These are phyloP conservation scores for Vigna nakashimae DNA, from an alignment of 306 rosid genomes.

Conservation along the genomic window DNA sequence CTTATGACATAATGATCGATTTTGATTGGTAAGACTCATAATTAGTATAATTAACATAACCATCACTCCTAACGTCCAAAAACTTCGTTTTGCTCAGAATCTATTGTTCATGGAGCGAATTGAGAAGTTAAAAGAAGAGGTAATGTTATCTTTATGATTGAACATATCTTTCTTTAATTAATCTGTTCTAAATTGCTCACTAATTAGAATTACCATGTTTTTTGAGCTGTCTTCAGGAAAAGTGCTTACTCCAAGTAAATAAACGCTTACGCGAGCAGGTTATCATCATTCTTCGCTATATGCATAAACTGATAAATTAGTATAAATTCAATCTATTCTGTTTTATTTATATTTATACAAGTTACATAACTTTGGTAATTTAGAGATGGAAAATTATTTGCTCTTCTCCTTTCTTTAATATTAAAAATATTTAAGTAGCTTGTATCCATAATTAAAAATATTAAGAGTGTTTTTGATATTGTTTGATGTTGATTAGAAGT, in stretches of 20 bases:
- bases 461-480: neutral
- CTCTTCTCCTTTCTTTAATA: too few relatives aligned
- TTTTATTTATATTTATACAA: neutral
- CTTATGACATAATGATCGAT: neutral
- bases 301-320: neutral
- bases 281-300: neutral
- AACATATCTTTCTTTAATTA: neutral
- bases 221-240: slow-evolving; percentile 60
- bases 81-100: slow-evolving; percentile 53
- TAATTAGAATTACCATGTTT: neutral
- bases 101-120: slow-evolving; percentile 69
- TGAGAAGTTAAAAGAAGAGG: slow-evolving; percentile 74
- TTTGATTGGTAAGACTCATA: neutral
- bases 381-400: too few relatives aligned
- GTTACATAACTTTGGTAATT: too few relatives aligned
- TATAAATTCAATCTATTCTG: neutral
- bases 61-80: slow-evolving; percentile 32
- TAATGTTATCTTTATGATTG: slow-evolving; percentile 35
- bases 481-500: neutral
- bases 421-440: too few relatives aligned
- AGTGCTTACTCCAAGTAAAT: slow-evolving; percentile 61
- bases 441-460: neutral
- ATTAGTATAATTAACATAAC: neutral
- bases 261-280: slow-evolving; percentile 63
- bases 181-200: neutral